Evolutionary conservation across 2,329 filamentous ascomycete genomes (phyloP), one percentile per base, ranked within the genome.

Genomic region (Monilinia polystroma): DNA sequence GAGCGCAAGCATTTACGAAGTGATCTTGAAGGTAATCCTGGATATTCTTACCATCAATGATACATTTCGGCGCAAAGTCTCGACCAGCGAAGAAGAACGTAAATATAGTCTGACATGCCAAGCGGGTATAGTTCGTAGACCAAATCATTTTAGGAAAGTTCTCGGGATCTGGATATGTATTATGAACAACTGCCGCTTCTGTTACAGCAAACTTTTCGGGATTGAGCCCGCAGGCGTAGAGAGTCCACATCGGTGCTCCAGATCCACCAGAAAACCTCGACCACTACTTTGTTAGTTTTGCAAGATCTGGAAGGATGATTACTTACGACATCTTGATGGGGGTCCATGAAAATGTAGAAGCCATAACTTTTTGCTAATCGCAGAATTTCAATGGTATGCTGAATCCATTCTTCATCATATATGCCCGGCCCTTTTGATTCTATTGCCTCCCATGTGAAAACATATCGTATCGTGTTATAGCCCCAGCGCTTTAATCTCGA

Each of bases 381-480:
- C 72, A 99, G 79, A 14, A 97, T 82, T 51, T 91, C 85, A 71
- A 99, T 92, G 0, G 95, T 99, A 77, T 96, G 92, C 71, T 91
- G 84, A 71, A 98, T 93, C 85, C 91, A 99, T 69, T 91, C 89
- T 76, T 99, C 92, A 74, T 99, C 96, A 77, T 98, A 99, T 75
- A 86, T 88, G 1, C 93, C 92, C 0, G 96, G 95, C 0, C 94
- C 94, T 1, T 88, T 88, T 67, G 95, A 90, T 79, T 99, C 95
- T 76, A 99, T 90, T n/a, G 95, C 94, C 79, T 99, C 95, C 95
- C 95, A 99, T 0, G 95, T 98, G 77, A 98, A 99, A 72, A 99
- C 83, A 78, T 99, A 99, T 76, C 95, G 87, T 72, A 99, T 93
- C 0, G 92, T 93, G 78, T 98, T 99, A 83, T 96, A 99, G 18